Conservation (phyloP, 495 filamentous ascomycete species). For the Penicillium parvum region DNA sequence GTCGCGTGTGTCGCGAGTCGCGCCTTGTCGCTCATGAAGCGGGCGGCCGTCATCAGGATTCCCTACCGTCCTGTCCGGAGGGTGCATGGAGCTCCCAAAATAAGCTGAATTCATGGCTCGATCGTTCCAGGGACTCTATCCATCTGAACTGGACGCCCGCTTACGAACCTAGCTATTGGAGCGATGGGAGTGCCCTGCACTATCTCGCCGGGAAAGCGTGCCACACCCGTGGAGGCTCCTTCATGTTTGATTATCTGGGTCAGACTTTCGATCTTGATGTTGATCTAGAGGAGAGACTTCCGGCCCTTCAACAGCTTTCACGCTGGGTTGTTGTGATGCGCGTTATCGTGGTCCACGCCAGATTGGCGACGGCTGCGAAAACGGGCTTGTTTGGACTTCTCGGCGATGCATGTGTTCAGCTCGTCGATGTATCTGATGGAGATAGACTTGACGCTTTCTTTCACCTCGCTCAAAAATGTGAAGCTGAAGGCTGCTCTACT, state of each 20-base stretch:
- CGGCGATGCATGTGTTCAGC: not conserved
- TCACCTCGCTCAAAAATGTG: not conserved
- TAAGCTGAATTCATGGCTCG: not conserved
- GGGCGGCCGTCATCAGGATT: not conserved
- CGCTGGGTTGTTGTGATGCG: not conserved
- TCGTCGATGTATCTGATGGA: constrained; percentile 1
- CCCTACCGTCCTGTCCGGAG: not conserved
- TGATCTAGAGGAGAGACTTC: not conserved
- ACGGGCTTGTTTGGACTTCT: not conserved
- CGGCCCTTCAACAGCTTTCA: not conserved
- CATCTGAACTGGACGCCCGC: not conserved
- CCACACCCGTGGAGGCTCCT: not conserved
- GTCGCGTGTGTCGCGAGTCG: not conserved
- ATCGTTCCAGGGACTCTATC: not conserved
- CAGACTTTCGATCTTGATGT: not conserved
- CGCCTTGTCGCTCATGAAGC: not conserved
- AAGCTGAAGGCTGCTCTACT: not conserved
- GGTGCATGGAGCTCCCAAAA: not conserved
- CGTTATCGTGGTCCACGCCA: not conserved
- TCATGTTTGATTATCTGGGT: constrained; percentile 1
- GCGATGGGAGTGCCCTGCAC: not conserved
- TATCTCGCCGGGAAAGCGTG: not conserved
- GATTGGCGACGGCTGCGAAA: not conserved
- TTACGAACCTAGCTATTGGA: not conserved
- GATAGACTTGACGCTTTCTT: not conserved